phyloP scores from a whole-genome alignment of 129 eudicot genomes.

The Centrapalus pauciflorus region DNA sequence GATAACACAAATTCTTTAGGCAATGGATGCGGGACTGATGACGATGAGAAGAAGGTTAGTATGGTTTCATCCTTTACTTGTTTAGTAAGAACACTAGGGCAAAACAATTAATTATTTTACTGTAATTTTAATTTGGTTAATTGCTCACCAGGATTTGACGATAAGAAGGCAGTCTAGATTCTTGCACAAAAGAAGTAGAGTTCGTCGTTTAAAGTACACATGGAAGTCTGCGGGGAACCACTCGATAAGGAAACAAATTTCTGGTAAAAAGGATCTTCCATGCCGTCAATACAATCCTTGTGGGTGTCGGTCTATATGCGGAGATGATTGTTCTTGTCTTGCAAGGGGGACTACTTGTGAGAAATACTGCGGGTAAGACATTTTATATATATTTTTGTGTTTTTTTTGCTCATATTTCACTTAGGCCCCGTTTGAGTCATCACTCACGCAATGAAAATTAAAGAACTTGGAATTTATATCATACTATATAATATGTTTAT shows the following conservation, averaged over 20 bases:
- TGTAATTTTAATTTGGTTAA: constrained; percentile 4
- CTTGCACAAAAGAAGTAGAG: constrained; percentile 60
- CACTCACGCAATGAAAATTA: too few relatives aligned
- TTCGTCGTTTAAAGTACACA: constrained; percentile 67
- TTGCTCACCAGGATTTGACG: constrained; percentile 39
- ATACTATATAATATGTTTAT: too few relatives aligned
- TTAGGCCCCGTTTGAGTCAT: too few relatives aligned
- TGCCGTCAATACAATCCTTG: constrained; percentile 72
- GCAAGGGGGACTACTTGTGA: constrained; percentile 71
- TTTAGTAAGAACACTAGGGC: not conserved
- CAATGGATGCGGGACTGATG: constrained; percentile 43
- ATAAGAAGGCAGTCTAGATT: constrained; percentile 53
- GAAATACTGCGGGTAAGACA: constrained; percentile 79
- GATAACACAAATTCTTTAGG: constrained; percentile 30
- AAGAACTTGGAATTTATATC: too few relatives aligned
- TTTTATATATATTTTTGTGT: not conserved
- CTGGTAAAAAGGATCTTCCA: constrained; percentile 54
- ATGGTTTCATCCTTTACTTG: not conserved
- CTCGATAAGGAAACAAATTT: constrained; percentile 52
- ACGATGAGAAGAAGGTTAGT: constrained; percentile 47
- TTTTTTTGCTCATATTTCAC: not conserved
- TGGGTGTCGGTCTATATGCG: constrained; percentile 71
- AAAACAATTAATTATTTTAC: not conserved
- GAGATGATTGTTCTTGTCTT: constrained; percentile 67
- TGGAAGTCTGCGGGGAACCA: constrained; percentile 67